These are phyloP conservation scores for Flaveria linearis DNA, from an alignment of 129 eudicot genomes.

Conservation along the genomic window DNA sequence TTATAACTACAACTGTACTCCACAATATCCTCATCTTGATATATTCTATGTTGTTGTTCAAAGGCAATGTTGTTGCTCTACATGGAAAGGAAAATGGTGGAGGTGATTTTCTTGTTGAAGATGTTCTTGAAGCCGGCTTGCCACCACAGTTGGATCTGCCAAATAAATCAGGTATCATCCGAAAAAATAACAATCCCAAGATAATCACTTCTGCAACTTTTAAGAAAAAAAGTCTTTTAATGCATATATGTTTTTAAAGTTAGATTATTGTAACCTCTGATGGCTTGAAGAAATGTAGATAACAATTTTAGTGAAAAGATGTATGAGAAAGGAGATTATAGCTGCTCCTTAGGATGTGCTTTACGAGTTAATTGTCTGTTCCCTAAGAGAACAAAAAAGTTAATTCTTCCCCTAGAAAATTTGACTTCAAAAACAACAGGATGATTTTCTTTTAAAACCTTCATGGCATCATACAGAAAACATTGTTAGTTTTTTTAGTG, in stretches of 20 bases:
- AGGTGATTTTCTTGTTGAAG: conserved; percentile 79
- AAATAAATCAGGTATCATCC: conserved; percentile 52
- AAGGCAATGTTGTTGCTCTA: conserved; percentile 83
- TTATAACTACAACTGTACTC: background rate
- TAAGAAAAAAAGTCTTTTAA: background rate
- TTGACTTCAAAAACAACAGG: too few relatives aligned
- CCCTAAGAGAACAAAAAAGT: too few relatives aligned
- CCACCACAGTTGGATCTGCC: conserved; percentile 75
- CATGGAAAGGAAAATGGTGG: conserved; percentile 80
- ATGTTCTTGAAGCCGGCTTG: conserved; percentile 83
- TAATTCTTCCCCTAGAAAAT: too few relatives aligned
- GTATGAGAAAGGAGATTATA: background rate
- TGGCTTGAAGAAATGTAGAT: background rate
- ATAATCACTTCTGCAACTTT: background rate
- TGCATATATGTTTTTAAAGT: background rate
- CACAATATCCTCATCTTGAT: conserved; percentile 7
- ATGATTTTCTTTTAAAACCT: too few relatives aligned
- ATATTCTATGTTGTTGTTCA: conserved; percentile 28
- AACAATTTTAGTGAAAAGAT: background rate
- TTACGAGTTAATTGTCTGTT: too few relatives aligned
- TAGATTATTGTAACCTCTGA: background rate
- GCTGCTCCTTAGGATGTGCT: background rate
- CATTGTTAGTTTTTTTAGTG: background rate
- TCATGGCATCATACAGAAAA: background rate
- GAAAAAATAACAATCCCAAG: background rate